These are phyloP conservation scores for Scorias spongiosa DNA, from an alignment of 2,329 filamentous ascomycete genomes.

Conservation along the genomic window DNA sequence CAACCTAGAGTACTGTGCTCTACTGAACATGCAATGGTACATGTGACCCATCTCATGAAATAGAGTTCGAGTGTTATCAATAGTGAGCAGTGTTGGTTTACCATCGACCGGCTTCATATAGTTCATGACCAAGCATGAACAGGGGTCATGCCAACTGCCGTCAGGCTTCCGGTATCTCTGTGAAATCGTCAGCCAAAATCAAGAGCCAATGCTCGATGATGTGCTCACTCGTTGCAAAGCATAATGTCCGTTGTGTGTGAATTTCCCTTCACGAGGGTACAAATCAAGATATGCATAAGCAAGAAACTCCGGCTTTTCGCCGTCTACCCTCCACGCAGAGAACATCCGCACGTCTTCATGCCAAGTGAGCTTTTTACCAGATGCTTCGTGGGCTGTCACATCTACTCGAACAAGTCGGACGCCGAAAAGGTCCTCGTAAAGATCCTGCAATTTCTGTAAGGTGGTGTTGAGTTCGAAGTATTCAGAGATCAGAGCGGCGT, in stretches of 20 bases:
- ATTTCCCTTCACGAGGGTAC: constrained; percentile 62
- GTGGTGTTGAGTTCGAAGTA: constrained; percentile 2
- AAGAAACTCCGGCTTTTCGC: constrained; percentile 52
- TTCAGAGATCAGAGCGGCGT: neutral
- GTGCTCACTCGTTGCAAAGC: constrained; percentile 43
- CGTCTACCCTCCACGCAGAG: constrained; percentile 61
- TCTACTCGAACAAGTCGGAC: constrained; percentile 11
- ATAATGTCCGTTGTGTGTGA: constrained; percentile 68
- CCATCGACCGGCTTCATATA: constrained; percentile 59
- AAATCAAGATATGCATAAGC: constrained; percentile 68
- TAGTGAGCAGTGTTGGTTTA: constrained; percentile 62
- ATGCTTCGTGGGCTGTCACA: constrained; percentile 30
- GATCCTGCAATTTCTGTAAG: constrained; percentile 1
- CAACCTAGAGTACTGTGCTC: constrained; percentile 29
- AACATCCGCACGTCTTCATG: constrained; percentile 64
- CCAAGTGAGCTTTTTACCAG: constrained; percentile 56
- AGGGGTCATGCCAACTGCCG: constrained; percentile 54
- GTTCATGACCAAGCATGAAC: constrained; percentile 64
- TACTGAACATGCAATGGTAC: constrained; percentile 29
- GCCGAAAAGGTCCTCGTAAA: neutral
- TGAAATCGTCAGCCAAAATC: neutral
- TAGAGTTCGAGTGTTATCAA: constrained; percentile 61
- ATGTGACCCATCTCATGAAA: constrained; percentile 46
- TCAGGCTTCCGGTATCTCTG: constrained; percentile 33
- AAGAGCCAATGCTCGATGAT: neutral